These are phyloP conservation scores for Phycomyces blakesleeanus DNA, from an alignment of 192 early-diverging fungal genomes.

Conservation along the genomic window DNA sequence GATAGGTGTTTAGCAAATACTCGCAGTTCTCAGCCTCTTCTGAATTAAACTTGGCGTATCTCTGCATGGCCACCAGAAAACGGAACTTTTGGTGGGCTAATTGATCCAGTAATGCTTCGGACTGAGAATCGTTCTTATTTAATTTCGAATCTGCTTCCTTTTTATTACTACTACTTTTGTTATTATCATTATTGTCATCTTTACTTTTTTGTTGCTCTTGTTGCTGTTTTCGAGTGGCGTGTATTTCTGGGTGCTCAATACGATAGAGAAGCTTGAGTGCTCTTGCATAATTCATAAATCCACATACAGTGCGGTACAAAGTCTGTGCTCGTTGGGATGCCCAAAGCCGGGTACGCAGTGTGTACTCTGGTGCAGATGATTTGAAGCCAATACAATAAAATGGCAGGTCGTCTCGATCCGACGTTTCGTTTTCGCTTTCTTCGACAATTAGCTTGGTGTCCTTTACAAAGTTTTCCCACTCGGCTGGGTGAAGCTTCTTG, in stretches of 20 bases:
- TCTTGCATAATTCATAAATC: constrained; percentile 72
- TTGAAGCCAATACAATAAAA: constrained; percentile 69
- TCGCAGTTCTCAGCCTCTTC: constrained; percentile 63
- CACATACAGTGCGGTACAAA: constrained; percentile 66
- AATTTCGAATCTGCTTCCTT: no score
- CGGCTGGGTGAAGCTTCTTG: constrained; percentile 58
- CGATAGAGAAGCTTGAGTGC: constrained; percentile 65
- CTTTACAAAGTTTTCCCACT: constrained; percentile 78
- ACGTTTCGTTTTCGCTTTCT: constrained; percentile 29
- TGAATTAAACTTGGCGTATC: constrained; percentile 61
- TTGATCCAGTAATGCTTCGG: constrained; percentile 51
- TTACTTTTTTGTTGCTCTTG: neutral
- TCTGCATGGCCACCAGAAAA: constrained; percentile 70
- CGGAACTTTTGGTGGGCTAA: constrained; percentile 67
- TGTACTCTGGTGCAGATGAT: constrained; percentile 62
- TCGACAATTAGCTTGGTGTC: constrained; percentile 66
- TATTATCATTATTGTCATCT: no score
- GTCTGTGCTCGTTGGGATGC: constrained; percentile 70
- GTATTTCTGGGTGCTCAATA: constrained; percentile 63
- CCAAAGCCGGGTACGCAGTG: constrained; percentile 69
- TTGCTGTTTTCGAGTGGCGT: no score
- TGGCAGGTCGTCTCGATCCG: constrained; percentile 58
- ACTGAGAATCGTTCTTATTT: neutral
- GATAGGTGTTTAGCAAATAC: constrained; percentile 59
- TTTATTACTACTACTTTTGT: no score